phyloP scores from a whole-genome alignment of 495 filamentous ascomycete species.

The Venustampulla echinocandica region DNA sequence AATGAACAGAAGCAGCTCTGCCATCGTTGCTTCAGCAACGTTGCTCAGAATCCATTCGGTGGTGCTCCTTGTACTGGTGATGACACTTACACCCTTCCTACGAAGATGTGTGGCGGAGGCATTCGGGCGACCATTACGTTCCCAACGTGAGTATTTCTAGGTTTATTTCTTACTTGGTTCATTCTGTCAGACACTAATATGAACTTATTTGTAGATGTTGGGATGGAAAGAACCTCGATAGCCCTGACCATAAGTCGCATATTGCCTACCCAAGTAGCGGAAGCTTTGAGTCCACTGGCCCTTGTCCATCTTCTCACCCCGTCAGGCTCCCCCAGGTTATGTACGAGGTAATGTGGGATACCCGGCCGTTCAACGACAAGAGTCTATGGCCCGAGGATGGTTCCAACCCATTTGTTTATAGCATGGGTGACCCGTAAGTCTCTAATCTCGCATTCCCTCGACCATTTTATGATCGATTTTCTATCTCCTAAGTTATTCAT shows the following conservation, averaged over 20 bases:
- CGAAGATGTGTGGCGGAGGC: constrained; percentile 46
- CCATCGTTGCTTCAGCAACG: constrained; percentile 4
- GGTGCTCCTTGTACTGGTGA: constrained; percentile 14
- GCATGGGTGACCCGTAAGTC: constrained; percentile 49
- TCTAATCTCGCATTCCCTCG: constrained; percentile 23
- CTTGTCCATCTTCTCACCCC: constrained; percentile 43
- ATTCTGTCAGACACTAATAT: background rate
- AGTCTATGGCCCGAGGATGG: constrained; percentile 37
- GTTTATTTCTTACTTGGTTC: too few species aligned
- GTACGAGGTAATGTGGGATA: constrained; percentile 51
- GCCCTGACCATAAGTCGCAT: constrained; percentile 45
- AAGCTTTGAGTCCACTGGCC: constrained; percentile 35
- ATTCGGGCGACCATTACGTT: constrained; percentile 75
- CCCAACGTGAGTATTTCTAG: constrained; percentile 35
- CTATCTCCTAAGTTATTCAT: too few species aligned
- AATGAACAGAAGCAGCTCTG: constrained; percentile 6
- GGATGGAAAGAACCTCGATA: constrained; percentile 66
- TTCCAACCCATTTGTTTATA: constrained; percentile 37
- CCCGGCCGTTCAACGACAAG: constrained; percentile 36
- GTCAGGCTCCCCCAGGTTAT: constrained; percentile 48
- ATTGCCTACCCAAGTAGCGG: constrained; percentile 27
- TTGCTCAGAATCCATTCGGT: background rate
- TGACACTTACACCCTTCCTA: constrained; percentile 43
- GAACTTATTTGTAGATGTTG: constrained; percentile 57
- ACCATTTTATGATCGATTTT: constrained; percentile 35